Conservation (phyloP, 169 alveolate species). For the Ichthyophthirius multifiliis region DNA sequence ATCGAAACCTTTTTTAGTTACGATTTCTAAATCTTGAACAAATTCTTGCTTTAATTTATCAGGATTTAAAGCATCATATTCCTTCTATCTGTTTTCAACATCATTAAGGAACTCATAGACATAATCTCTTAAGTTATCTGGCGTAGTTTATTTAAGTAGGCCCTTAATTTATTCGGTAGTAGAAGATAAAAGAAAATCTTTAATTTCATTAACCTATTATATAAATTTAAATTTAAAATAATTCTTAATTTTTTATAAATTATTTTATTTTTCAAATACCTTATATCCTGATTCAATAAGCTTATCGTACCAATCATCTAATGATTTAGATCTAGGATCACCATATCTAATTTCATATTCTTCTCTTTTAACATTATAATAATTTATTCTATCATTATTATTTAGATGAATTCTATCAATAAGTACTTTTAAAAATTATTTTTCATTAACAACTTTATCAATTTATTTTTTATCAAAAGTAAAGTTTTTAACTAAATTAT, state of each 20-base stretch:
- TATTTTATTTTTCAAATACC: not conserved
- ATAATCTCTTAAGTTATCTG: not conserved
- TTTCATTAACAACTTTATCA: slow-evolving; percentile 2
- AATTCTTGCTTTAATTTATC: not conserved
- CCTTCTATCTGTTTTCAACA: not conserved
- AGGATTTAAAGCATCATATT: not conserved
- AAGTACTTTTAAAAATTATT: not conserved
- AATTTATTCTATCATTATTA: not conserved
- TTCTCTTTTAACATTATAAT: not conserved
- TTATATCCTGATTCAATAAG: not conserved
- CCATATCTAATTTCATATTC: not conserved
- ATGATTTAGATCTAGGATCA: not conserved
- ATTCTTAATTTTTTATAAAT: too few species aligned
- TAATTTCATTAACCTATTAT: not conserved
- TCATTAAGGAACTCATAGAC: not conserved
- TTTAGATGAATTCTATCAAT: not conserved
- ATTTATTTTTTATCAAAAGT: slow-evolving; percentile 37
- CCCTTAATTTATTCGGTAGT: not conserved
- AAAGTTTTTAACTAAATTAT: not conserved
- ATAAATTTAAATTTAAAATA: too few species aligned
- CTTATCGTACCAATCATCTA: not conserved
- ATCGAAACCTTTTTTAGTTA: not conserved
- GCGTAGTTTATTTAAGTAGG: not conserved
- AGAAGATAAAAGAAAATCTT: not conserved
- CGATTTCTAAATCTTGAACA: not conserved